These are phyloP conservation scores for Lachancea sp. DNA, from an alignment of 805 yeast species.

Conservation along the genomic window DNA sequence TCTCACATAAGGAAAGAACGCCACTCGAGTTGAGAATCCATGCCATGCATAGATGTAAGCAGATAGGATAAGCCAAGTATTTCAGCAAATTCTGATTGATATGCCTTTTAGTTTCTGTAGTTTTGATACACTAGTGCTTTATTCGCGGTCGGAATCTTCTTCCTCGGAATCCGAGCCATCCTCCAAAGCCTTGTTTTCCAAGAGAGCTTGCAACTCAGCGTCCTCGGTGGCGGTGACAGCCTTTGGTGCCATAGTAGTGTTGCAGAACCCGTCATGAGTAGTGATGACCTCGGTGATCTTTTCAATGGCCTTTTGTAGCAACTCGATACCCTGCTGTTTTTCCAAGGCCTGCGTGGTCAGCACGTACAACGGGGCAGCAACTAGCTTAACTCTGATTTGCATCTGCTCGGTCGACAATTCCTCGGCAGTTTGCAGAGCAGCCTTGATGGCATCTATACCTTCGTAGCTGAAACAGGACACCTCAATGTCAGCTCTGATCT, in stretches of 20 bases:
- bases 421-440: constrained; percentile 84
- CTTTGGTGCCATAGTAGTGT: constrained; percentile 96
- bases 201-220: constrained; percentile 91
- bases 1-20: too few species aligned
- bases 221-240: constrained; percentile 98
- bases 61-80: not conserved
- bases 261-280: constrained; percentile 76
- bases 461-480: constrained; percentile 96
- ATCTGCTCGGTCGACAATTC: constrained; percentile 71
- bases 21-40: too few species aligned
- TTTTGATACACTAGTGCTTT: constrained; percentile 7
- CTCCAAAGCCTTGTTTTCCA: constrained; percentile 89
- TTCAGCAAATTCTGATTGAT: not conserved
- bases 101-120: not conserved
- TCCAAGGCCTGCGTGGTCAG: constrained; percentile 89
- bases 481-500: constrained; percentile 97
- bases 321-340: constrained; percentile 79
- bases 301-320: constrained; percentile 72
- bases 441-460: constrained; percentile 95
- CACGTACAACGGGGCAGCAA: constrained; percentile 96
- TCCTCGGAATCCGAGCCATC: constrained; percentile 76
- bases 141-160: constrained; percentile 43
- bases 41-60: too few species aligned
- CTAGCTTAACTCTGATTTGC: constrained; percentile 88
- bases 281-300: constrained; percentile 65